Conservation (phyloP, 2,329 filamentous ascomycete species). For the Thelonectria blattea region DNA sequence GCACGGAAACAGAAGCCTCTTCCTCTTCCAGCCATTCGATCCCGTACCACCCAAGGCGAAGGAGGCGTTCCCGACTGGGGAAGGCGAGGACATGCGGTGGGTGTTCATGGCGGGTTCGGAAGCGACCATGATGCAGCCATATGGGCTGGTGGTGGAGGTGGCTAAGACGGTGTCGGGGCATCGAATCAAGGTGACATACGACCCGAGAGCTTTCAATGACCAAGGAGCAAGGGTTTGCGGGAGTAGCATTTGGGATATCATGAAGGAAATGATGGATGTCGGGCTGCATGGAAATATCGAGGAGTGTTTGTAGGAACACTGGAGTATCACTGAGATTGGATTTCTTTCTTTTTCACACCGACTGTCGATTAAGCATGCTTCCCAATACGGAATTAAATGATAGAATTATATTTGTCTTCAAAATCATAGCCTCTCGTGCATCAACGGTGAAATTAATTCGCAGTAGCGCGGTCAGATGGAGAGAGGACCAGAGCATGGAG, state of each 20-base stretch:
- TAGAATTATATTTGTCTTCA: too few relatives aligned
- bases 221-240: background rate
- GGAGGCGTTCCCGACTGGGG: slow-evolving; percentile 4
- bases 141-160: slow-evolving; percentile 17
- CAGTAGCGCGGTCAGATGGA: too few relatives aligned
- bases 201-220: background rate
- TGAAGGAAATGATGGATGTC: background rate
- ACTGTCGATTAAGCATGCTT: too few relatives aligned
- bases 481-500: too few relatives aligned
- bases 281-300: background rate
- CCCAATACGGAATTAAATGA: too few relatives aligned
- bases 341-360: background rate
- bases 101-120: slow-evolving; percentile 18
- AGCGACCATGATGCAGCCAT: slow-evolving; percentile 16
- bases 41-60: background rate
- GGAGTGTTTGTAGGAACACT: background rate
- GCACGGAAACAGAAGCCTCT: slow-evolving; percentile 11
- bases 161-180: slow-evolving; percentile 4
- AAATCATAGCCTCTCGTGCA: too few relatives aligned
- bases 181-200: slow-evolving; percentile 15
- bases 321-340: background rate
- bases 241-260: background rate
- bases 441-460: too few relatives aligned
- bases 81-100: slow-evolving; percentile 7
- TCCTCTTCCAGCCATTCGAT: slow-evolving; percentile 20